Evolutionary conservation across 495 filamentous ascomycete genomes (phyloP).

Genomic region (Hypoxylon fragiforme): DNA sequence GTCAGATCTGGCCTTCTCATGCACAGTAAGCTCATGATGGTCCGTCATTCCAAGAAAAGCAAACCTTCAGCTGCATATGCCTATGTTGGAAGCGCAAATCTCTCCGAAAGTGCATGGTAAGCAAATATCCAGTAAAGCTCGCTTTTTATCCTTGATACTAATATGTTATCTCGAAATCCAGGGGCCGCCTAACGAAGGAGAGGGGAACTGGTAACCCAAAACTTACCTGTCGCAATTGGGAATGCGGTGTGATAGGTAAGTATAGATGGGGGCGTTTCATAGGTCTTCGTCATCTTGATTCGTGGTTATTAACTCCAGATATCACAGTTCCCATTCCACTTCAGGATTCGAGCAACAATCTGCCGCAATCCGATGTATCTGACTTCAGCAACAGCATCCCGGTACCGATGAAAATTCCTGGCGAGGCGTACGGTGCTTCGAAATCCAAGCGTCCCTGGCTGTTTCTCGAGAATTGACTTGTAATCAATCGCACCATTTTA

Average conservation of each 20-base stretch:
- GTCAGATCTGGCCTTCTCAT: slow-evolving; percentile 69
- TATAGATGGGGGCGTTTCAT: slow-evolving; percentile 1
- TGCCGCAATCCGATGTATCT: slow-evolving; percentile 33
- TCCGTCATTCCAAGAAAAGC: slow-evolving; percentile 45
- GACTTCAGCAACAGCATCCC: slow-evolving; percentile 65
- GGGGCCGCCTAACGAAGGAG: slow-evolving; percentile 75
- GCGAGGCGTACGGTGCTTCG: slow-evolving; percentile 33
- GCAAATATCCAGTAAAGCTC: slow-evolving; percentile 26
- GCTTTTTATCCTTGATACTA: background rate
- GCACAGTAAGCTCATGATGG: slow-evolving; percentile 86
- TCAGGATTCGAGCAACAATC: slow-evolving; percentile 11
- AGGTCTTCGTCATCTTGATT: background rate
- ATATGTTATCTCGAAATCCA: slow-evolving; percentile 28
- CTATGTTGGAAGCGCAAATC: slow-evolving; percentile 90
- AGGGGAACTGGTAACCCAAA: slow-evolving; percentile 64
- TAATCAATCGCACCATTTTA: background rate
- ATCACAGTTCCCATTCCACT: slow-evolving; percentile 11
- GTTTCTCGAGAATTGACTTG: slow-evolving; percentile 28
- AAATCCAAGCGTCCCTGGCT: slow-evolving; percentile 38
- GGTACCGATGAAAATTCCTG: slow-evolving; percentile 64
- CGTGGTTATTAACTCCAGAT: slow-evolving; percentile 7
- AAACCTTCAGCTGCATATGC: slow-evolving; percentile 59
- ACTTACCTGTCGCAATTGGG: slow-evolving; percentile 91
- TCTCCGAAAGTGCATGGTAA: slow-evolving; percentile 91
- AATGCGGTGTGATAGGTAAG: slow-evolving; percentile 76